These are phyloP conservation scores for Puccinia coronata DNA, from an alignment of 1,284 basidiomycete species.

Conservation along the genomic window DNA sequence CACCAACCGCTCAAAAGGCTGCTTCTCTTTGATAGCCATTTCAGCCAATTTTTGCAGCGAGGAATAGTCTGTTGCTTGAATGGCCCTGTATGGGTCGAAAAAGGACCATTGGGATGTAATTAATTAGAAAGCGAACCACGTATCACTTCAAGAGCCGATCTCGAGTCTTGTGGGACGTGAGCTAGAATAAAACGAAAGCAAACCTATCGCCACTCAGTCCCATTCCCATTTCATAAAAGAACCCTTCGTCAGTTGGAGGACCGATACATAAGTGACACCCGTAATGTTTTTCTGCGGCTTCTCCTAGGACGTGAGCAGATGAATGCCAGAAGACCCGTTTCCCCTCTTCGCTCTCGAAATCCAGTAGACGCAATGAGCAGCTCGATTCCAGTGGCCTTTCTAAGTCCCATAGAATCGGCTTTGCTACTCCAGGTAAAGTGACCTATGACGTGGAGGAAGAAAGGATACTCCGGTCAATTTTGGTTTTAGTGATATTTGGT, in stretches of 20 bases:
- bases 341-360: conserved; percentile 95
- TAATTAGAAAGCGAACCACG: neutral
- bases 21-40: conserved; percentile 89
- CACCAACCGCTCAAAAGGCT: conserved; percentile 91
- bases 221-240: conserved; percentile 94
- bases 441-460: neutral
- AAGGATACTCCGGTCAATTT: neutral
- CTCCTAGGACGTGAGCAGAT: conserved; percentile 97
- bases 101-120: neutral
- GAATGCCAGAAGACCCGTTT: conserved; percentile 94
- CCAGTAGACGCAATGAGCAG: conserved; percentile 79
- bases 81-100: conserved; percentile 63
- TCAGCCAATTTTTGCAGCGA: conserved; percentile 86
- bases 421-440: conserved; percentile 64
- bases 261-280: conserved; percentile 97
- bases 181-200: conserved; percentile 51
- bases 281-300: conserved; percentile 93
- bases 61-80: conserved; percentile 80
- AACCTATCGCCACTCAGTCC: conserved; percentile 69
- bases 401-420: conserved; percentile 90
- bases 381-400: conserved; percentile 86
- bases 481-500: neutral
- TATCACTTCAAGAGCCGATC: neutral
- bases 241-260: conserved; percentile 95
- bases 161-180: neutral